Evolutionary conservation across 2,329 filamentous ascomycete genomes (phyloP).

Genomic region (Raffaelea ambrosiae): DNA sequence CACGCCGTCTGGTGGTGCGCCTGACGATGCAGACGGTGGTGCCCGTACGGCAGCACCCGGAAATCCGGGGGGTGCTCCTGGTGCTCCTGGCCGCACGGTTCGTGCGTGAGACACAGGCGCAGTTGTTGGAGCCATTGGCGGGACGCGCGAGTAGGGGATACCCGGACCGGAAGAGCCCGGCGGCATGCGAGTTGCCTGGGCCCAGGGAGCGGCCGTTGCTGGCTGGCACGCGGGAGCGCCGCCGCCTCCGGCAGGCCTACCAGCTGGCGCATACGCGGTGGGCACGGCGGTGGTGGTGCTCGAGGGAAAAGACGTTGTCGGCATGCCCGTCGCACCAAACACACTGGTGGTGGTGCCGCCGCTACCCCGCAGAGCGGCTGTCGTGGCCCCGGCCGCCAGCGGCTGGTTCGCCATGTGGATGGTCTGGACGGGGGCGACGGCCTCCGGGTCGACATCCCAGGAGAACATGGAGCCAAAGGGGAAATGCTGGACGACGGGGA

Average conservation of each 20-base stretch:
- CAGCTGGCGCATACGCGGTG: background rate
- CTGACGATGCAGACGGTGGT: too few species aligned
- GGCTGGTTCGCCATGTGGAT: constrained; percentile 53
- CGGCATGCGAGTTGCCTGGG: constrained; percentile 17
- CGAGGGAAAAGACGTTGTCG: background rate
- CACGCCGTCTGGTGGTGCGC: constrained; percentile 16
- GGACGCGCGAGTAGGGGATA: constrained; percentile 29
- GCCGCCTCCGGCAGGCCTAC: too few species aligned
- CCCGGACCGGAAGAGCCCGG: constrained; percentile 14
- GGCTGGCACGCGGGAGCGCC: background rate
- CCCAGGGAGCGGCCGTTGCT: constrained; percentile 19
- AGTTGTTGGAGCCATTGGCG: constrained; percentile 9
- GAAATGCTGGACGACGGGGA: constrained; percentile 97
- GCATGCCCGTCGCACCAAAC: background rate
- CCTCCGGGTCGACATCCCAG: constrained; percentile 62
- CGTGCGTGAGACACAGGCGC: background rate
- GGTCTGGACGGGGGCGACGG: constrained; percentile 37
- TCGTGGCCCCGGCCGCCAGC: constrained; percentile 4
- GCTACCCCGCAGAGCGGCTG: background rate
- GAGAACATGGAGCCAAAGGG: constrained; percentile 72
- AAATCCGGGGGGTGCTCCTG: constrained; percentile 5
- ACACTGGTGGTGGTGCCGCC: too few species aligned
- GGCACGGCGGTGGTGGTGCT: background rate
- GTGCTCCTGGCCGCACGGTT: background rate
- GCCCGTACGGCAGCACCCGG: background rate